phyloP scores from a whole-genome alignment of 2,329 filamentous ascomycete genomes.

The Huntiella abstrusa region DNA sequence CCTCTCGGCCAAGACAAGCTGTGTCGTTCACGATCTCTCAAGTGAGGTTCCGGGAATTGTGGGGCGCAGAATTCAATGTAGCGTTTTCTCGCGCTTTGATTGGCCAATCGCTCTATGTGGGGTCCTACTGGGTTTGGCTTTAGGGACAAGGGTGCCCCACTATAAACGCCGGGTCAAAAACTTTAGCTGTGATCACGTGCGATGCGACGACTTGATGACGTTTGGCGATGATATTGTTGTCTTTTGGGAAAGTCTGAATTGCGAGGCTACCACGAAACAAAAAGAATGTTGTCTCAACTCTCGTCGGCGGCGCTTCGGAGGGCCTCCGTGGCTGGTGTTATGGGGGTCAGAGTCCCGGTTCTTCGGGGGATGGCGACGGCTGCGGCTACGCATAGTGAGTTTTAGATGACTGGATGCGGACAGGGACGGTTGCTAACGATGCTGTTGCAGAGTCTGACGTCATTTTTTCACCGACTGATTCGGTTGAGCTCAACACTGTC shows the following conservation, averaged over 20 bases:
- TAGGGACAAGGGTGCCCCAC: not conserved
- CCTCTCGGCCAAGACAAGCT: not conserved
- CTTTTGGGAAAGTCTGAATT: too few relatives aligned
- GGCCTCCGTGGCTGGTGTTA: not conserved
- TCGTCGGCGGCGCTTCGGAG: not conserved
- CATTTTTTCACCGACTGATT: slow-evolving; percentile 33
- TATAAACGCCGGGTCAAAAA: not conserved
- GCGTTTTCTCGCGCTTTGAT: not conserved
- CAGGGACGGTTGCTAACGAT: not conserved
- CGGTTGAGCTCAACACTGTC: slow-evolving; percentile 31
- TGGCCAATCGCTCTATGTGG: not conserved
- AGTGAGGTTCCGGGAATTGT: not conserved
- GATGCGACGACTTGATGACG: too few relatives aligned
- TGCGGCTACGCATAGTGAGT: slow-evolving; percentile 6
- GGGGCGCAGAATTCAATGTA: not conserved
- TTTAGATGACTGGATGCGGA: not conserved
- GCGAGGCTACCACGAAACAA: too few relatives aligned
- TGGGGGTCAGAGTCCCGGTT: not conserved
- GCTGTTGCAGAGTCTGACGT: slow-evolving; percentile 14
- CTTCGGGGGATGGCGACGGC: slow-evolving; percentile 4
- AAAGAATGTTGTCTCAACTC: not conserved
- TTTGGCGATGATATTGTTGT: too few relatives aligned
- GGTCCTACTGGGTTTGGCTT: not conserved
- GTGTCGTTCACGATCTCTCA: not conserved
- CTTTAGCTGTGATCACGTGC: not conserved